Percentiles rank a stretch among this genome's conserved stretches.
Evolutionary conservation across 1,284 basidiomycete species (phyloP).

Genomic region (Sanghuangporus sanghuang): DNA sequence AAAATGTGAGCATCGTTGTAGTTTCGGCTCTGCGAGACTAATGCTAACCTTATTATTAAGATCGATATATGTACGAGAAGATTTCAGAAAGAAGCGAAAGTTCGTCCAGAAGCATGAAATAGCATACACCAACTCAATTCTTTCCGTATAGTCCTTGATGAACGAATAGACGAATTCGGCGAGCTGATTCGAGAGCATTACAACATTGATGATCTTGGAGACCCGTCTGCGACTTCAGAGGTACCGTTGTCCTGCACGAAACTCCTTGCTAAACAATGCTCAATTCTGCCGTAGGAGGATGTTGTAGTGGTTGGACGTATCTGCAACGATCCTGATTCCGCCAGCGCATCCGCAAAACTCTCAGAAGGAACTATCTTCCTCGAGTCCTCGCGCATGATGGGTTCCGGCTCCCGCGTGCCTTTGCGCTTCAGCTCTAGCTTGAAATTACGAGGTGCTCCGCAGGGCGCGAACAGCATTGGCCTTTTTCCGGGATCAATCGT

Average conservation of each 20-base stretch:
- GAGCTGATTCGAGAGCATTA: constrained; percentile 70
- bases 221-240: constrained; percentile 70
- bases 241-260: constrained; percentile 31
- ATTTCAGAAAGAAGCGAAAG: constrained; percentile 77
- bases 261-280: constrained; percentile 10
- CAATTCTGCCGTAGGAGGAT: constrained; percentile 47
- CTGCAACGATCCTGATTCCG: constrained; percentile 60
- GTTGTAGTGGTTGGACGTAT: constrained; percentile 80
- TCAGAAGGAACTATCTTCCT: constrained; percentile 70
- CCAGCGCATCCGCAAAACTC: constrained; percentile 53
- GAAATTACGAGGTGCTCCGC: constrained; percentile 60
- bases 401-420: constrained; percentile 65
- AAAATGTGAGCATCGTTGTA: constrained; percentile 42
- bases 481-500: constrained; percentile 90
- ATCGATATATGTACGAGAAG: constrained; percentile 94
- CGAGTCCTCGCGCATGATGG: constrained; percentile 78
- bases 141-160: constrained; percentile 62
- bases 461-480: constrained; percentile 63
- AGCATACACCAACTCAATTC: not conserved
- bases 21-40: not conserved
- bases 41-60: constrained; percentile 31
- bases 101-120: constrained; percentile 27
- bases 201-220: constrained; percentile 64
- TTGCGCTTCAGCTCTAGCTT: constrained; percentile 66
- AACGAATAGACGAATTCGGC: constrained; percentile 79